Evolutionary conservation across 345 rosid genomes (phyloP).

Genomic region (Dipteronia sinensis): DNA sequence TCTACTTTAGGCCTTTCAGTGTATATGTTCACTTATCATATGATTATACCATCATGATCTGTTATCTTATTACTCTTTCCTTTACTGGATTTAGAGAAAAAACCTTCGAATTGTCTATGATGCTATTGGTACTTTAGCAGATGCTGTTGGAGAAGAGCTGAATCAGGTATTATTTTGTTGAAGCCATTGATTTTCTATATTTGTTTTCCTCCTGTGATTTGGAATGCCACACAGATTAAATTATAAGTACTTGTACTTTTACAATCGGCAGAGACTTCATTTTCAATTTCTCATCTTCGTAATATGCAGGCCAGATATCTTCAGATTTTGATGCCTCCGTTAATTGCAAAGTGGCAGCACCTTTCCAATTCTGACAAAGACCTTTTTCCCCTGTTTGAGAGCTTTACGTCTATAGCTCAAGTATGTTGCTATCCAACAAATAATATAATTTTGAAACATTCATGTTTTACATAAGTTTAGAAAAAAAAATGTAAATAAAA

Average conservation of each 20-base stretch:
- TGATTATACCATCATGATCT: background rate
- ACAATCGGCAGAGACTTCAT: background rate
- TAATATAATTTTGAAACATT: background rate
- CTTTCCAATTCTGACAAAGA: constrained; percentile 91
- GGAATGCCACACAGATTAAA: background rate
- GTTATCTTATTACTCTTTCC: background rate
- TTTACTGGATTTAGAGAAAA: constrained; percentile 55
- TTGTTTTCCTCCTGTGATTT: background rate
- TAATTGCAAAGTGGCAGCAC: constrained; percentile 92
- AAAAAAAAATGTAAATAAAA: background rate
- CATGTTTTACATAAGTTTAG: background rate
- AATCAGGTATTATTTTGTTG: constrained; percentile 58
- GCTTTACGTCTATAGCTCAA: constrained; percentile 96
- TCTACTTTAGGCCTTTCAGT: background rate
- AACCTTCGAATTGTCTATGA: constrained; percentile 96
- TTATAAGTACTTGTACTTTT: background rate
- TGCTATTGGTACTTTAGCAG: constrained; percentile 98
- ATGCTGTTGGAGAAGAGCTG: constrained; percentile 86
- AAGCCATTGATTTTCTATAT: constrained; percentile 2
- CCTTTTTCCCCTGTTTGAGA: constrained; percentile 83
- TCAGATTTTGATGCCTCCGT: constrained; percentile 93
- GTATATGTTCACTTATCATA: background rate
- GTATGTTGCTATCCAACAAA: constrained; percentile 34
- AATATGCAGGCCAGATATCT: constrained; percentile 72
- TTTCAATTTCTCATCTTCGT: constrained; percentile 22